Conservation (phyloP, 768 basidiomycete species). For the Mycena galopus region DNA sequence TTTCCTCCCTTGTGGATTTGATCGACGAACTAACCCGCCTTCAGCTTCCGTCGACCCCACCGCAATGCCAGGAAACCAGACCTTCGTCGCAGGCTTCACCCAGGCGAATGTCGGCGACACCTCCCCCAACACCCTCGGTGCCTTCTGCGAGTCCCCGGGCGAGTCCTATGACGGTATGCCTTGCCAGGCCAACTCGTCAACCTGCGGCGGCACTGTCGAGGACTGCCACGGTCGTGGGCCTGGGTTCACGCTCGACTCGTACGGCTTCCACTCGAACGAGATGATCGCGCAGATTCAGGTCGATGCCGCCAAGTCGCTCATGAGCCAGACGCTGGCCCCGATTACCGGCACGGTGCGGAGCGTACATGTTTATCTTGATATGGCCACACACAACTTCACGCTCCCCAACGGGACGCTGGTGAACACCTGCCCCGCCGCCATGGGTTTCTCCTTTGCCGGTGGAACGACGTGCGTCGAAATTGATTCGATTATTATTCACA, state of each 20-base stretch:
- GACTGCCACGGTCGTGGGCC: slow-evolving; percentile 85
- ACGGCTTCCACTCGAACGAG: slow-evolving; percentile 81
- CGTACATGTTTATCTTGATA: slow-evolving; percentile 79
- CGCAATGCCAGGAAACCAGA: slow-evolving; percentile 74
- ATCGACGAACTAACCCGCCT: slow-evolving; percentile 31
- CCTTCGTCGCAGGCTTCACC: slow-evolving; percentile 81
- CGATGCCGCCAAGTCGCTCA: slow-evolving; percentile 73
- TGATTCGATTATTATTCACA: too few species aligned
- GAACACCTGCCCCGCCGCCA: slow-evolving; percentile 80
- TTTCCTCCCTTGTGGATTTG: too few species aligned
- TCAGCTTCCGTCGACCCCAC: slow-evolving; percentile 74
- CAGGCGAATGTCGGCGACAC: slow-evolving; percentile 90
- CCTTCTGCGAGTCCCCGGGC: slow-evolving; percentile 85
- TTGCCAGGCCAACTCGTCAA: slow-evolving; percentile 80
- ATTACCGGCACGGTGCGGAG: slow-evolving; percentile 74
- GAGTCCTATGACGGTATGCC: slow-evolving; percentile 72
- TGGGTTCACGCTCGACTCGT: slow-evolving; percentile 70
- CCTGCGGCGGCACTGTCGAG: slow-evolving; percentile 76
- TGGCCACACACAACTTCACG: slow-evolving; percentile 75
- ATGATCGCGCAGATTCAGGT: slow-evolving; percentile 81
- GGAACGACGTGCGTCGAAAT: too few species aligned
- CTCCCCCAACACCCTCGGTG: slow-evolving; percentile 82
- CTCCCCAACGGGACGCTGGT: slow-evolving; percentile 78
- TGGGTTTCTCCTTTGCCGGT: slow-evolving; percentile 59
- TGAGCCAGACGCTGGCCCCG: slow-evolving; percentile 61